A percentile compares a stretch with the other conserved stretches of the same genome.
Conservation (phyloP, 2,329 filamentous ascomycete species). For the Colletotrichum truncatum region DNA sequence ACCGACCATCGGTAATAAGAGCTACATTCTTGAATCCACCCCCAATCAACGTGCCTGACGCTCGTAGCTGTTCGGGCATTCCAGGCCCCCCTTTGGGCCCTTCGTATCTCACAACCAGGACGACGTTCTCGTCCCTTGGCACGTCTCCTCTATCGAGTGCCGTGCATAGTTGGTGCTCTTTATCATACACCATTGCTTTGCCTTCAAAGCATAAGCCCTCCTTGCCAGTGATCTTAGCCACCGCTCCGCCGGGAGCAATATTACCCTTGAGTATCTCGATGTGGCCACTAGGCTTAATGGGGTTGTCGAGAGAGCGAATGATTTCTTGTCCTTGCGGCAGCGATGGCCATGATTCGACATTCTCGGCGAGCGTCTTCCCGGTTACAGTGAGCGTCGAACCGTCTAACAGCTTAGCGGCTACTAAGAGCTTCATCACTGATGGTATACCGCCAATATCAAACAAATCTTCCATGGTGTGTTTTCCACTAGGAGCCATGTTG, state of each 20-base stretch:
- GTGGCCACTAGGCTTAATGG: constrained; percentile 86
- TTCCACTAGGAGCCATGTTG: constrained; percentile 83
- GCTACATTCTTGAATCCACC: constrained; percentile 88
- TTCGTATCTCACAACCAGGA: constrained; percentile 94
- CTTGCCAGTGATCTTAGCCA: constrained; percentile 97
- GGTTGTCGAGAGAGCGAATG: constrained; percentile 76
- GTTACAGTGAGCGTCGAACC: constrained; percentile 84
- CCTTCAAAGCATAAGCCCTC: constrained; percentile 87
- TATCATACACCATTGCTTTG: constrained; percentile 84
- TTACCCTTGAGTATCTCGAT: constrained; percentile 89
- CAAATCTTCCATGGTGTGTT: constrained; percentile 88
- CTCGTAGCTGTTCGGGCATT: constrained; percentile 95
- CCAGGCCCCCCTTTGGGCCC: constrained; percentile 93
- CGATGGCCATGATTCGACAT: constrained; percentile 79
- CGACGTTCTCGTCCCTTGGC: constrained; percentile 74
- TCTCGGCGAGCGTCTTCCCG: constrained; percentile 83
- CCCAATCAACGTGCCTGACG: constrained; percentile 90
- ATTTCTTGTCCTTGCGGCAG: constrained; percentile 83
- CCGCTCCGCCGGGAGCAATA: constrained; percentile 86
- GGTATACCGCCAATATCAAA: constrained; percentile 88
- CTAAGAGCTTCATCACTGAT: constrained; percentile 84
- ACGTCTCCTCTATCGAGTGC: constrained; percentile 77
- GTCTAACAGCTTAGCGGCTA: constrained; percentile 79
- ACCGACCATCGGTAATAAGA: constrained; percentile 90
- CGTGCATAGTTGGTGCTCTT: constrained; percentile 81